Evolutionary conservation across 495 filamentous ascomycete species (phyloP), one percentile per base, ranked within the genome.

Genomic region (Chaetomium tenue): DNA sequence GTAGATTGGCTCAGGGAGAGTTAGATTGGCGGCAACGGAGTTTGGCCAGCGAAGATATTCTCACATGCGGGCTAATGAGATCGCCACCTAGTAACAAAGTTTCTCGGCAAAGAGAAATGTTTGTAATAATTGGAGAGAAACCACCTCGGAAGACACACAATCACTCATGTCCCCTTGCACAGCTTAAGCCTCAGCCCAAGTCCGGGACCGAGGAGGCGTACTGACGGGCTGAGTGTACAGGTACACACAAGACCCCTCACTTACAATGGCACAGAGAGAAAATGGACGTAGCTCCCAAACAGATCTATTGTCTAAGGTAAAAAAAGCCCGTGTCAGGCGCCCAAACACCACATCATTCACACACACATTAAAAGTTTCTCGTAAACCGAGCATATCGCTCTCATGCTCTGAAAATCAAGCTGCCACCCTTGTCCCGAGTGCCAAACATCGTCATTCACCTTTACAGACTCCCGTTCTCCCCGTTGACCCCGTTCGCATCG

Each of bases 401-500:
- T 33, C 51, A 54, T 30, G 33, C 39, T 20, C 54, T 23, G n/a
- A 56, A 37, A 37, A 55, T 20, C 52, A 55, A 5, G 9, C 52
- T 33, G 18, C 52, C 46, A 23, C 22, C 16, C 30, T 5, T 20
- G 5, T 40, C 18, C 1, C n/a, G 22, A 16, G 20, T 39, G 15
- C 8, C 53, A 47, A 56, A 33, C 22, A 28, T 30, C 12, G 48
- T 52, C 23, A 20, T 33, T 54, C 16, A 63, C 3, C 55, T 59
- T 50, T 60, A 60, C 50, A 20, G 59, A 33, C 23, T n/a, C 11
- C 26, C 33, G 37, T 40, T 25, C 16, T 3, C 16, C 0, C 23
- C 54, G 42, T 25, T 40, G 9, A n/a, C 56, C 13, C 56, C 56
- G 23, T 58, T 58, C 8, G 47, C 63, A 11, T 58, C 67, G 18